A percentile compares a stretch with the other conserved stretches of the same genome.
Conservation (phyloP, 1,284 basidiomycete species). For the Phenoliferia sp. region DNA sequence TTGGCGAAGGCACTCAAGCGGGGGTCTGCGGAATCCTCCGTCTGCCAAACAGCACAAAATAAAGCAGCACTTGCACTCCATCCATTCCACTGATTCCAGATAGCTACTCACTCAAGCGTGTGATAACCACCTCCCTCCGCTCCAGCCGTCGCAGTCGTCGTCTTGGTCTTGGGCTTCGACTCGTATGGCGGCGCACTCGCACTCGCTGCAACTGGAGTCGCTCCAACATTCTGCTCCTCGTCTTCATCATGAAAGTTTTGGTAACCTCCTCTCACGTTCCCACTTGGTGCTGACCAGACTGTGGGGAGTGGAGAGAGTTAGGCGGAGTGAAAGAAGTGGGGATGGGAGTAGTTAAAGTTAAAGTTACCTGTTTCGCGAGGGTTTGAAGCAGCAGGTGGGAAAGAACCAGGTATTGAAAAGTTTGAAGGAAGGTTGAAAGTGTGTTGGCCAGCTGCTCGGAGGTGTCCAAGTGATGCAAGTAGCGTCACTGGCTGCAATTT, state of each 20-base stretch:
- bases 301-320: background rate
- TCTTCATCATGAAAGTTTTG: background rate
- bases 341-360: background rate
- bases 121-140: conserved; percentile 28
- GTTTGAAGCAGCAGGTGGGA: conserved; percentile 12
- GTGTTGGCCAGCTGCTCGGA: conserved; percentile 19
- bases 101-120: conserved; percentile 19
- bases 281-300: conserved; percentile 23
- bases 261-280: background rate
- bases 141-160: background rate
- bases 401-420: conserved; percentile 12
- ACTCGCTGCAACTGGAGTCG: background rate
- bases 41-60: too few relatives aligned
- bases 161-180: background rate
- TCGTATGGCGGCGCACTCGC: background rate
- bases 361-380: background rate
- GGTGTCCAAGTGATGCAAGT: conserved; percentile 48
- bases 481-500: conserved; percentile 23
- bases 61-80: too few relatives aligned
- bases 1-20: too few relatives aligned
- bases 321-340: too few relatives aligned
- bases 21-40: too few relatives aligned
- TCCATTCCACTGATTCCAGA: too few relatives aligned
- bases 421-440: conserved; percentile 10
- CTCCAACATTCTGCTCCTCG: background rate